Percentiles rank a stretch among this genome's conserved stretches.
Evolutionary conservation across 495 filamentous ascomycete genomes (phyloP).

Genomic region (Lasiosphaeris hirsuta): DNA sequence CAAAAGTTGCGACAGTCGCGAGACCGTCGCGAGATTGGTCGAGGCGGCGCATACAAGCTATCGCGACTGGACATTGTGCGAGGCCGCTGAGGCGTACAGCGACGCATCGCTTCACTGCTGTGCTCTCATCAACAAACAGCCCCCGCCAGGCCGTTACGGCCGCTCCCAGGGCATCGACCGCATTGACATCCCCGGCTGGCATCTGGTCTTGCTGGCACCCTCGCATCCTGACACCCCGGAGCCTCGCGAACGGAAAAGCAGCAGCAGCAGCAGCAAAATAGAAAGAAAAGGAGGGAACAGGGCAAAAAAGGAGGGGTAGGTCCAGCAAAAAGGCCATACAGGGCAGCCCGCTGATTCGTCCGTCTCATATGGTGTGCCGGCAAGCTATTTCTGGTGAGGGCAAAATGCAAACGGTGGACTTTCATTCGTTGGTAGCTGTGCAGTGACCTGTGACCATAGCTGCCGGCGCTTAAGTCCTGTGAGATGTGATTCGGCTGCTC

Average conservation of each 20-base stretch:
- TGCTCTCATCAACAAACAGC: no score
- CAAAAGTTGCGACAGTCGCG: background rate
- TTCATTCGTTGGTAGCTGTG: constrained; percentile 25
- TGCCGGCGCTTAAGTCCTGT: constrained; percentile 36
- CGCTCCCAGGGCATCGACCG: background rate
- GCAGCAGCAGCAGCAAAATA: constrained; percentile 7
- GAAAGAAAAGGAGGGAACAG: background rate
- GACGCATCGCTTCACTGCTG: no score
- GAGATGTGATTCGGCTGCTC: constrained; percentile 30
- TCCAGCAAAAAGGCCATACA: background rate
- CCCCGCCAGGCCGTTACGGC: no score
- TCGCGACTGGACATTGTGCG: no score
- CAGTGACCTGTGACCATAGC: constrained; percentile 25
- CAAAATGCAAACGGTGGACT: constrained; percentile 11
- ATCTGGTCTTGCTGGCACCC: no score
- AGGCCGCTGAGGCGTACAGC: no score
- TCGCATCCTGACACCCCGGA: background rate
- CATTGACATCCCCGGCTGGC: background rate
- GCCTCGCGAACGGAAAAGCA: background rate
- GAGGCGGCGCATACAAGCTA: background rate
- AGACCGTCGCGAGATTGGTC: background rate
- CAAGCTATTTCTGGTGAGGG: constrained; percentile 38
- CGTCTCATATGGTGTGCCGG: constrained; percentile 16
- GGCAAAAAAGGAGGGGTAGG: constrained; percentile 8
- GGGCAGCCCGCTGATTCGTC: constrained; percentile 22